These are phyloP conservation scores for Buddleja alternifolia DNA, from an alignment of 257 asterid genomes.

Conservation along the genomic window DNA sequence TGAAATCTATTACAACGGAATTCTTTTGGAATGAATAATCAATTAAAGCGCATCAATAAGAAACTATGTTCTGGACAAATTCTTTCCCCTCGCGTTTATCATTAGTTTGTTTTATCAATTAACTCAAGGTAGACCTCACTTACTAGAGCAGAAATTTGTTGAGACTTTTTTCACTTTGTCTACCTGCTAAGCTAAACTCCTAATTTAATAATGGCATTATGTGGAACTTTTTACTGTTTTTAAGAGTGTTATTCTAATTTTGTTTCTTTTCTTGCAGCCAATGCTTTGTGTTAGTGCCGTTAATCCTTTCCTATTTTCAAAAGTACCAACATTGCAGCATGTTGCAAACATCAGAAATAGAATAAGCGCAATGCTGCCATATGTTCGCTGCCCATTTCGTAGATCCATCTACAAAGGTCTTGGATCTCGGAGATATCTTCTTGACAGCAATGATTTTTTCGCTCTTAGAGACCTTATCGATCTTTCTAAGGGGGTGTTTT, in stretches of 20 bases:
- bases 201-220: not conserved
- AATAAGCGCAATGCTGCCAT: conserved; percentile 76
- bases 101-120: conserved; percentile 6
- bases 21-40: not conserved
- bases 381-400: conserved; percentile 80
- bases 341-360: conserved; percentile 80
- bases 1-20: not conserved
- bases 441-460: conserved; percentile 87
- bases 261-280: conserved; percentile 69
- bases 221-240: not conserved
- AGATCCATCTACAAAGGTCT: conserved; percentile 78
- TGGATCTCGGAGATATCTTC: conserved; percentile 89
- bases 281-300: conserved; percentile 99
- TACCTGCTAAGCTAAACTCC: not conserved
- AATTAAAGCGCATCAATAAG: not conserved
- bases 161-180: not conserved
- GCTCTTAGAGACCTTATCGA: conserved; percentile 87
- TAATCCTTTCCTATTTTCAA: conserved; percentile 79
- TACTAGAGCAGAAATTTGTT: not conserved
- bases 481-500: conserved; percentile 91
- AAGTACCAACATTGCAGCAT: conserved; percentile 87
- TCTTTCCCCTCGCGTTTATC: not conserved
- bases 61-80: conserved; percentile 12
- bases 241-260: conserved; percentile 12
- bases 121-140: not conserved